Conservation (phyloP, 768 basidiomycete species). For the Dictyophora rubrovolvata region DNA sequence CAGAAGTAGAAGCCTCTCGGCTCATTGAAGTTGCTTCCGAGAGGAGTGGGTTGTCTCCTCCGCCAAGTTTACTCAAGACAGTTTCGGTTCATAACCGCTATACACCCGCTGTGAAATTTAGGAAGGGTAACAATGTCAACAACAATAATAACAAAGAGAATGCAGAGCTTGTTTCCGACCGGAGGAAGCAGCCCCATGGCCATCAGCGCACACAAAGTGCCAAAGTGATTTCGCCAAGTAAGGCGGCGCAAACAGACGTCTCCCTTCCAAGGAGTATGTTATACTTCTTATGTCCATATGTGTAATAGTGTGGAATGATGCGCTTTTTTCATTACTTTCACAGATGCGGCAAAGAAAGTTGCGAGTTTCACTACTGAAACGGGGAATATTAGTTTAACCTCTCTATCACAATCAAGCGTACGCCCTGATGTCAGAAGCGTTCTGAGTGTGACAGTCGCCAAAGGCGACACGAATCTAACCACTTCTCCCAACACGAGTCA, state of each 20-base stretch:
- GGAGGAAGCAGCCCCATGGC: neutral
- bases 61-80: slow-evolving; percentile 5
- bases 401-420: neutral
- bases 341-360: slow-evolving; percentile 3
- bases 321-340: neutral
- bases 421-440: neutral
- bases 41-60: neutral
- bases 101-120: neutral
- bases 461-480: neutral
- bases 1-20: slow-evolving; percentile 1
- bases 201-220: slow-evolving; percentile 1
- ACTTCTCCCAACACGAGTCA: slow-evolving; percentile 26
- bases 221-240: neutral
- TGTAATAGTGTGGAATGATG: neutral
- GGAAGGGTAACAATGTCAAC: neutral
- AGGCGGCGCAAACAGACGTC: neutral
- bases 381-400: neutral
- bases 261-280: neutral
- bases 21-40: neutral
- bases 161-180: neutral
- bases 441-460: neutral
- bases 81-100: neutral
- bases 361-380: slow-evolving; percentile 1
- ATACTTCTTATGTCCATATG: neutral
- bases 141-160: neutral